Evolutionary conservation across 2,329 filamentous ascomycete genomes (phyloP).

Genomic region (Lomentospora prolificans): DNA sequence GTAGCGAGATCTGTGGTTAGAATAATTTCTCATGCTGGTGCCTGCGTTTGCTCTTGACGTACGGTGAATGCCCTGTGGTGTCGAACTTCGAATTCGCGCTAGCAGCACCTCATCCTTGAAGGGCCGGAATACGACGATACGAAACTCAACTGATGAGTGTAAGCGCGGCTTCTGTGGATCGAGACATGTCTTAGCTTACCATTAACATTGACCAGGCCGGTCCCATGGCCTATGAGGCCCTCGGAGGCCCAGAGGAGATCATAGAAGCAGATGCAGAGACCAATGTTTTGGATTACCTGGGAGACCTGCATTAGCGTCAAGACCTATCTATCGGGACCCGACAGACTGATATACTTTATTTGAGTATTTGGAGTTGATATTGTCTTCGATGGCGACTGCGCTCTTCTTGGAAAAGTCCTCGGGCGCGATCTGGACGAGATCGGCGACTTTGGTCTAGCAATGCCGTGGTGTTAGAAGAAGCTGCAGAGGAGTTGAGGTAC

Average conservation of each 20-base stretch:
- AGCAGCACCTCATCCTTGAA: slow-evolving; percentile 91
- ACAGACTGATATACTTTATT: slow-evolving; percentile 56
- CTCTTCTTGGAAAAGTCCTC: slow-evolving; percentile 80
- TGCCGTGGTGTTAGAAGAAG: slow-evolving; percentile 7
- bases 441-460: slow-evolving; percentile 75
- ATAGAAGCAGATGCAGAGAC: slow-evolving; percentile 87
- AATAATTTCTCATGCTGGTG: slow-evolving; percentile 24
- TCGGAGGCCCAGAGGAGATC: slow-evolving; percentile 85
- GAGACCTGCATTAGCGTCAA: neutral
- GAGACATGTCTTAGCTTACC: slow-evolving; percentile 46
- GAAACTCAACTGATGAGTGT: slow-evolving; percentile 65
- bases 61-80: slow-evolving; percentile 63
- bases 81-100: slow-evolving; percentile 70
- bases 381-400: slow-evolving; percentile 81
- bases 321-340: neutral
- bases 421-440: slow-evolving; percentile 87
- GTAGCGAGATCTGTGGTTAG: neutral
- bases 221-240: slow-evolving; percentile 86
- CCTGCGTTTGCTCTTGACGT: slow-evolving; percentile 10
- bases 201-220: slow-evolving; percentile 88
- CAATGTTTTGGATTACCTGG: slow-evolving; percentile 82
- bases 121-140: slow-evolving; percentile 84
- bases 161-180: too few relatives aligned
- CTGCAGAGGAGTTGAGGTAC: neutral
- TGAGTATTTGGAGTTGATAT: slow-evolving; percentile 93